Evolutionary conservation across 148 eudicot genomes (phyloP).

Genomic region (Silene latifolia): DNA sequence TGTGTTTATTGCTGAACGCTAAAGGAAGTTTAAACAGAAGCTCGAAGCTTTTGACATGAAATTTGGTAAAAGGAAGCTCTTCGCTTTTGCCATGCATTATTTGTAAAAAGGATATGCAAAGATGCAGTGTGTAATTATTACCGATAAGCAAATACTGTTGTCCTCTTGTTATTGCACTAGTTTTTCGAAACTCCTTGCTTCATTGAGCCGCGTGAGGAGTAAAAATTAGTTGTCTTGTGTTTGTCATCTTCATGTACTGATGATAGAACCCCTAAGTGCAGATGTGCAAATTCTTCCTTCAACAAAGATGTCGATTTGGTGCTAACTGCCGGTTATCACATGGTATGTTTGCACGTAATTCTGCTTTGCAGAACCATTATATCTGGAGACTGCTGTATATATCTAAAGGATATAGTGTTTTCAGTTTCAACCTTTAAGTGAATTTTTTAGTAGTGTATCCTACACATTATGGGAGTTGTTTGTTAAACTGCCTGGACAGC

Average conservation of each 20-base stretch:
- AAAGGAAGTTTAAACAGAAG: background rate
- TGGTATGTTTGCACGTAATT: slow-evolving; percentile 73
- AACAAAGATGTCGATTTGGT: slow-evolving; percentile 97
- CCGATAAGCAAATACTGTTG: background rate
- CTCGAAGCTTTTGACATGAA: background rate
- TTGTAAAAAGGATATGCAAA: background rate
- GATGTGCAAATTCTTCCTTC: slow-evolving; percentile 99
- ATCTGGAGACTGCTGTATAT: slow-evolving; percentile 19
- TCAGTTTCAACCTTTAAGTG: slow-evolving; percentile 7
- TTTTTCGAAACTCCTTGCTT: slow-evolving; percentile 14
- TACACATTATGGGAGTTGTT: background rate
- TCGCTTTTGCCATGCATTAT: background rate
- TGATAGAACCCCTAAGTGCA: slow-evolving; percentile 77
- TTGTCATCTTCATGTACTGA: slow-evolving; percentile 50
- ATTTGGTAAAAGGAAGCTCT: no score
- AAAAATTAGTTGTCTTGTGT: slow-evolving; percentile 20
- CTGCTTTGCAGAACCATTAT: slow-evolving; percentile 29
- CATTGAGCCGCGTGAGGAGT: slow-evolving; percentile 8
- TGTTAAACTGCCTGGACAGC: background rate
- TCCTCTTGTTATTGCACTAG: slow-evolving; percentile 1
- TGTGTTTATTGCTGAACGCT: background rate
- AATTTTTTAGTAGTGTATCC: background rate
- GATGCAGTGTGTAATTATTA: background rate
- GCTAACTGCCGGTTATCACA: slow-evolving; percentile 95
- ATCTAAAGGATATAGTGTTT: slow-evolving; percentile 4